These are phyloP conservation scores for Pseudocercospora eumusae DNA, from an alignment of 2,329 filamentous ascomycete genomes.

Conservation along the genomic window DNA sequence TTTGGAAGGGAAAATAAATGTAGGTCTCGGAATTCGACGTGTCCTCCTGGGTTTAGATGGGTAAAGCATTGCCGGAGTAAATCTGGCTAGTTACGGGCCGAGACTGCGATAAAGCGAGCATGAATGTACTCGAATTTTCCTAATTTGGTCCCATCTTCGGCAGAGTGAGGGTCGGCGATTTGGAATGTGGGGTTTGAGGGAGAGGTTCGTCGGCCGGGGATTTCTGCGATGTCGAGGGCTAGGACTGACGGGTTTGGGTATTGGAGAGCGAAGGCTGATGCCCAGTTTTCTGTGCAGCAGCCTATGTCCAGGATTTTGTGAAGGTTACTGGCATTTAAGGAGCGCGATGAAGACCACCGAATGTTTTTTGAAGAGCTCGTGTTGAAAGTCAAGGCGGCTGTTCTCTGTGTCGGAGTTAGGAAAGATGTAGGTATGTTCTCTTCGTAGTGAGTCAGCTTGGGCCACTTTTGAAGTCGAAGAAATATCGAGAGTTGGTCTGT, in stretches of 20 bases:
- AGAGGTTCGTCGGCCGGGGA: neutral
- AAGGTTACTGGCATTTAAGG: neutral
- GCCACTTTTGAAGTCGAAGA: neutral
- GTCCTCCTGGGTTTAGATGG: neutral
- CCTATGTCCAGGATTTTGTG: slow-evolving; percentile 11
- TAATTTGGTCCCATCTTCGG: neutral
- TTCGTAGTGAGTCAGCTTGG: neutral
- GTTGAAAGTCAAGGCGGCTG: slow-evolving; percentile 13
- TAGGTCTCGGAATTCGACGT: slow-evolving; percentile 3
- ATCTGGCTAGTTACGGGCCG: neutral
- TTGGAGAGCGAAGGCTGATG: slow-evolving; percentile 7
- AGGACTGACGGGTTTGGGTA: neutral
- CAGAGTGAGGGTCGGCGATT: neutral
- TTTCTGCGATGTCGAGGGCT: slow-evolving; percentile 1
- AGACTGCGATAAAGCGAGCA: slow-evolving; percentile 1
- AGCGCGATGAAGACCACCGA: slow-evolving; percentile 8
- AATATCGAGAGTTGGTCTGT: too few relatives aligned
- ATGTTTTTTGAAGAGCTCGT: slow-evolving; percentile 8
- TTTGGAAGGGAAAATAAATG: neutral
- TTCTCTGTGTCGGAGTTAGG: slow-evolving; percentile 5
- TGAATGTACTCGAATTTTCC: slow-evolving; percentile 10
- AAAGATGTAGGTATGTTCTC: slow-evolving; percentile 5
- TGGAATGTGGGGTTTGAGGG: slow-evolving; percentile 3
- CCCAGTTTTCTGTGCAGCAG: slow-evolving; percentile 14
- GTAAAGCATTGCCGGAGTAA: neutral